A percentile compares a stretch with the other conserved stretches of the same genome.
Evolutionary conservation across 352 stramenopile species (phyloP).

Genomic region (Phytophthora syringae): DNA sequence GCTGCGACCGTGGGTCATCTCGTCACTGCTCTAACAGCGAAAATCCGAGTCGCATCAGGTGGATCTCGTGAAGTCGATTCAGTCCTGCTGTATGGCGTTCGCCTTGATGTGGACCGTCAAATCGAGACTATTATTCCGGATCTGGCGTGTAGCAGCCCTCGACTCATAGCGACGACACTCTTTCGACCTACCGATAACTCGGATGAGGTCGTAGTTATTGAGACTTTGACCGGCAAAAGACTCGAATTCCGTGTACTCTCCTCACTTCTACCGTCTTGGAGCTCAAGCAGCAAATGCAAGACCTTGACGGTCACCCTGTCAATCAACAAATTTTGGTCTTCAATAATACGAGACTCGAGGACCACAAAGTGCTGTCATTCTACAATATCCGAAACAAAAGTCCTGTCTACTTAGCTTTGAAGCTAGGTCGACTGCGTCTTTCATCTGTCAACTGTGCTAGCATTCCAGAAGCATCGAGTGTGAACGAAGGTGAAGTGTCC

Average conservation of each 20-base stretch:
- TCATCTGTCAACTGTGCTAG: background rate
- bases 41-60: background rate
- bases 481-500: constrained; percentile 10
- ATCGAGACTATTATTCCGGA: constrained; percentile 16
- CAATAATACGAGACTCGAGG: constrained; percentile 89
- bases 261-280: constrained; percentile 85
- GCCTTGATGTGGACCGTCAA: background rate
- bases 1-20: constrained; percentile 6
- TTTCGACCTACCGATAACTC: constrained; percentile 48
- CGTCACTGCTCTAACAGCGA: constrained; percentile 2
- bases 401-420: constrained; percentile 86
- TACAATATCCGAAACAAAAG: constrained; percentile 92
- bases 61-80: constrained; percentile 1
- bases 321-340: constrained; percentile 94
- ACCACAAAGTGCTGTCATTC: constrained; percentile 84
- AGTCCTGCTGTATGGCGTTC: constrained; percentile 10
- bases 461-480: constrained; percentile 6
- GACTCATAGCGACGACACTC: constrained; percentile 10
- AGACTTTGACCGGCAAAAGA: constrained; percentile 85
- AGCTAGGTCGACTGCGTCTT: constrained; percentile 50
- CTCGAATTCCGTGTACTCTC: constrained; percentile 85
- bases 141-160: background rate
- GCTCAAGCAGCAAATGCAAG: constrained; percentile 92
- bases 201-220: constrained; percentile 36
- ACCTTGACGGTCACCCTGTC: constrained; percentile 70